Evolutionary conservation across 2,329 filamentous ascomycete genomes (phyloP), one percentile per base, ranked within the genome.

Genomic region (Aureobasidium sp.): DNA sequence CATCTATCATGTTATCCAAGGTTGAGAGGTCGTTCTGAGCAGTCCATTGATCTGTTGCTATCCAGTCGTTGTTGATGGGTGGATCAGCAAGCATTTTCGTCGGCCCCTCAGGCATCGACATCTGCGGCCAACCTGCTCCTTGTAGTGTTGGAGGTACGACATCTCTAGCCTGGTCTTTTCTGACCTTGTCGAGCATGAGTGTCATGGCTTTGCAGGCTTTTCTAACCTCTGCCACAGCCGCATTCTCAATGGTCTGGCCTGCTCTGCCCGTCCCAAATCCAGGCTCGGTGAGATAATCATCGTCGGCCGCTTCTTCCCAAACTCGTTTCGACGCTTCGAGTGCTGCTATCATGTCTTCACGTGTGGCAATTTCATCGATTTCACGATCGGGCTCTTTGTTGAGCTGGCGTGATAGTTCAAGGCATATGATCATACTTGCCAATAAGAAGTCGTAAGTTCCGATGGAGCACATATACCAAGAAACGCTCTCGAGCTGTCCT

Each of bases 391-490:
- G 25, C 20, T 63, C n/a, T 11, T 62, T 52, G 37, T 55, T 62
- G 20, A 34, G n/a, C 62, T 62, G 52, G 39, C 68, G 65, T 8
- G 65, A 67, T 1, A 81, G 64, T 61, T 79, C 78, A 8, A 79
- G 70, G 63, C 79, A 81, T 2, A 82, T 67, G 11, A 82, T 68
- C 71, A 78, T 80, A 12, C 77, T 77, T 3, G 77, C 79, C 0
- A 81, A 69, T 4, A 82, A 69, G 65, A 80, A 82, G 62, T 79
- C 76, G 48, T 79, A 76, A 1, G 76, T 77, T 3, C 75, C 73
- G 3, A 80, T 69, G 0, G 76, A 76, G 12, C 75, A 74, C 67
- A 79, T 72, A 61, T 77, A 78, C 77, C 77, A 80, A 27, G 77
- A 75, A 3, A 76, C 73, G 1, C 72, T 72, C 51, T 77, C 72